Conservation (phyloP, 192 early-diverging fungal genomes). For the Coemansia sp. region DNA sequence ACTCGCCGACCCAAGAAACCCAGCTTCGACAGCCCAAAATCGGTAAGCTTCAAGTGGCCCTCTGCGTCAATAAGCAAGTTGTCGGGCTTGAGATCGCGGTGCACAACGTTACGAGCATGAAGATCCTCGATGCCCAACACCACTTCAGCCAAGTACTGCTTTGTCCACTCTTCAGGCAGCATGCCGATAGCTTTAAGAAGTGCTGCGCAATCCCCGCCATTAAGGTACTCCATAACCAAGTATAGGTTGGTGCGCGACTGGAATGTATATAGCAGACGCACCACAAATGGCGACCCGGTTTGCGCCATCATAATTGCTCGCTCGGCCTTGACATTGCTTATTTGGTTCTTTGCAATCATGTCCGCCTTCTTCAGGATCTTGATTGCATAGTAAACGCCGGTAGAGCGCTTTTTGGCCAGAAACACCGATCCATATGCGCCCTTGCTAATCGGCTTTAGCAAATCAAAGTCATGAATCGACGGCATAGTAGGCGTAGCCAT, state of each 20-base stretch:
- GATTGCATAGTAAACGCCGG: constrained; percentile 83
- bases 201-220: constrained; percentile 81
- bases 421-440: constrained; percentile 91
- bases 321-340: constrained; percentile 47
- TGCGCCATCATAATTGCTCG: constrained; percentile 75
- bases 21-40: constrained; percentile 77
- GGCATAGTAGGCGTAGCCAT: constrained; percentile 63
- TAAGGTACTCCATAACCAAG: constrained; percentile 87
- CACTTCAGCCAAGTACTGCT: constrained; percentile 85
- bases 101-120: constrained; percentile 80
- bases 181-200: constrained; percentile 68
- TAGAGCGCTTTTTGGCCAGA: constrained; percentile 76
- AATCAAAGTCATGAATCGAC: constrained; percentile 82
- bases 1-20: constrained; percentile 49
- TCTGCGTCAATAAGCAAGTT: constrained; percentile 86
- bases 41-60: constrained; percentile 88
- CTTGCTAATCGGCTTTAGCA: constrained; percentile 86
- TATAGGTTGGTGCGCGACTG: constrained; percentile 84
- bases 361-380: constrained; percentile 87
- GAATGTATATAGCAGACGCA: constrained; percentile 84
- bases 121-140: constrained; percentile 85
- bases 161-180: constrained; percentile 76
- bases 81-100: constrained; percentile 75
- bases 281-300: constrained; percentile 81
- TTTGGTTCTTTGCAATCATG: constrained; percentile 85